Evolutionary conservation across 2,329 filamentous ascomycete species (phyloP).

Genomic region (Xylariaceae sp.): DNA sequence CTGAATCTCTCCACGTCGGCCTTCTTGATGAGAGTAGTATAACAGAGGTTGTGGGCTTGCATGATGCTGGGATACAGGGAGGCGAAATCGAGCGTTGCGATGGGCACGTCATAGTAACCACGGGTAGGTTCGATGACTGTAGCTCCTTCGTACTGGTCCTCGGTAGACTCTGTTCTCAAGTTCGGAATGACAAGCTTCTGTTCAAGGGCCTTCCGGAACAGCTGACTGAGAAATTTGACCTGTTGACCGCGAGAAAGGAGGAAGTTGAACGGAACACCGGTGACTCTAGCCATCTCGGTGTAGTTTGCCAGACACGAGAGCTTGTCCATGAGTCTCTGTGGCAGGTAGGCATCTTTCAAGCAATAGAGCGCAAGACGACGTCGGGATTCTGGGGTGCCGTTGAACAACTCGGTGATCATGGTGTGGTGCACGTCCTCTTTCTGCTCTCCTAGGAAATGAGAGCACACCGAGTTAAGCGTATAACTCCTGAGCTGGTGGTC

Average conservation of each 20-base stretch:
- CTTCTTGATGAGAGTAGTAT: conserved; percentile 85
- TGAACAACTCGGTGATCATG: conserved; percentile 98
- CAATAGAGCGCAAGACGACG: conserved; percentile 91
- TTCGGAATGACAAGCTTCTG: conserved; percentile 94
- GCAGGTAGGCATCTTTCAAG: conserved; percentile 93
- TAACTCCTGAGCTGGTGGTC: conserved; percentile 95
- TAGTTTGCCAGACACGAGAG: conserved; percentile 98
- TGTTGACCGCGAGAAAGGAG: conserved; percentile 89
- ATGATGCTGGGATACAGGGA: conserved; percentile 98
- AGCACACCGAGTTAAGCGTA: conserved; percentile 91
- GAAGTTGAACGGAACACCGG: conserved; percentile 94
- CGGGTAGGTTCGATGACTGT: conserved; percentile 94
- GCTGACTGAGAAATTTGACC: conserved; percentile 93
- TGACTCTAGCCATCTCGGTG: conserved; percentile 99
- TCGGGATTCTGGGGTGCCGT: conserved; percentile 87
- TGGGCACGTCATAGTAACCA: conserved; percentile 89
- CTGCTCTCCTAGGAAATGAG: conserved; percentile 91
- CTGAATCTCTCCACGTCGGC: conserved; percentile 65
- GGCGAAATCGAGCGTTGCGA: conserved; percentile 96
- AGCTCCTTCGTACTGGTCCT: conserved; percentile 94
- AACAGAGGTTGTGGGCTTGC: conserved; percentile 96
- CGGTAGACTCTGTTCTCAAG: conserved; percentile 57
- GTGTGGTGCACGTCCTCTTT: conserved; percentile 99
- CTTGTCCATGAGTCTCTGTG: conserved; percentile 92
- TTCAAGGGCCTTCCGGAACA: conserved; percentile 90